Evolutionary conservation across 352 stramenopile species (phyloP), one percentile per base, ranked within the genome.

Genomic region (Thalassiosira hispida): DNA sequence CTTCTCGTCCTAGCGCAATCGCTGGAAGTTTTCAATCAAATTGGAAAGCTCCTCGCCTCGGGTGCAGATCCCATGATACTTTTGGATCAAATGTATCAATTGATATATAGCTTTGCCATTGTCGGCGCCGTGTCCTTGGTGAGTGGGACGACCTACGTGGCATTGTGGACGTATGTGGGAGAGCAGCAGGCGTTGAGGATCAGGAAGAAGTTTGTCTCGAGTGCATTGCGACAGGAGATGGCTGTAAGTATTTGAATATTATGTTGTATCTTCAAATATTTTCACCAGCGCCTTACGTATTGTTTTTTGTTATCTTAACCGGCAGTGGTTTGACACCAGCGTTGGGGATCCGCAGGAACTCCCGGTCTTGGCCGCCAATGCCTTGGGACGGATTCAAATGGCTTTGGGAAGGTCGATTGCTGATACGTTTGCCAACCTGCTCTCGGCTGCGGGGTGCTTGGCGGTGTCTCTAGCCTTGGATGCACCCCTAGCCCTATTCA

Each of bases 101-200:
- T 82, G 11, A 77, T 77, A 18, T 82, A 76, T 22, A 72, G 53
- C 33, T 86, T 86, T 80, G 69, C 63, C 0, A 80, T 84, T 68
- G 74, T 86, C 20, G 79, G 79, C 18, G 60, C n/a, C n/a, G 38
- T 81, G 4, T 69, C 69, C 1, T 57, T 86, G 2, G 31, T 84
- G 11, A 60, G 29, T 42, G 79, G 79, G 20, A 73, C 67, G 2
- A 35, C 27, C 1, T 86, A 86, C 49, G 79, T 86, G 8, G 42
- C 79, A 18, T 72, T 83, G 23, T 86, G 79, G 79, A 69, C 62
- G 0, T 81, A 81, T 40, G 74, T 77, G 0, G 79, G 79, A 0
- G 76, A 86, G 27, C 42, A 16, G 31, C 79, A 86, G 57, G 40
- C 69, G n/a, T 51, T 86, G 7, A 56, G 74, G 5, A 86, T 86